Evolutionary conservation across 2,329 filamentous ascomycete genomes (phyloP).

Genomic region (Dryadomyces quercus-mongolicae): DNA sequence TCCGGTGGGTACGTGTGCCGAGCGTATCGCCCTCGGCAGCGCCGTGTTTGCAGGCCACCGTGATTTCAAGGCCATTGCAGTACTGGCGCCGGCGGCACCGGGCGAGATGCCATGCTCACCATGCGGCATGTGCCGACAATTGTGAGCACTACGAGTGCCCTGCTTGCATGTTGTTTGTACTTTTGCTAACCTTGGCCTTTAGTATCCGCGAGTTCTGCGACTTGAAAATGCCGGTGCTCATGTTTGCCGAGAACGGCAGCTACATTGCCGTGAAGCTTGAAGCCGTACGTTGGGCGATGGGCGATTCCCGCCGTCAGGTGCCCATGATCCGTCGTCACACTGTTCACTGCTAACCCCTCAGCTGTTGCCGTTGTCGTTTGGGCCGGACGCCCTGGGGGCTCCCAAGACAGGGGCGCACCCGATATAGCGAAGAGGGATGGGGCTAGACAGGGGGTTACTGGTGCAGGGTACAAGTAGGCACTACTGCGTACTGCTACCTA

Average conservation of each 20-base stretch:
- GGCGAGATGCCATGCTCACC: constrained; percentile 51
- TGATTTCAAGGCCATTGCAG: constrained; percentile 66
- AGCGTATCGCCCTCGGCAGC: constrained; percentile 76
- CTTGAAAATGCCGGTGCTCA: constrained; percentile 64
- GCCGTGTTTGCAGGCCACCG: constrained; percentile 53
- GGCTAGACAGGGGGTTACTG: neutral
- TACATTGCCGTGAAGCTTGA: constrained; percentile 59
- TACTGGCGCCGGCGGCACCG: constrained; percentile 61
- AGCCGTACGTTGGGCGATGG: constrained; percentile 39
- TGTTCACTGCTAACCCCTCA: constrained; percentile 17
- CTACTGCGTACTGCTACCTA: too few relatives aligned
- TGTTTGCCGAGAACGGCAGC: constrained; percentile 77
- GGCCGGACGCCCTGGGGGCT: constrained; percentile 15
- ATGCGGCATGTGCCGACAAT: constrained; percentile 94
- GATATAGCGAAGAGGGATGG: neutral
- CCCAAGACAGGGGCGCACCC: neutral
- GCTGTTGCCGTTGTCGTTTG: constrained; percentile 58
- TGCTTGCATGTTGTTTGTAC: too few relatives aligned
- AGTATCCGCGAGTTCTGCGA: constrained; percentile 68
- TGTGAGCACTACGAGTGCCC: constrained; percentile 42
- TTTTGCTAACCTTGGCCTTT: too few relatives aligned
- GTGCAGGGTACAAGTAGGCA: neutral
- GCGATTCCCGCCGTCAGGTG: too few relatives aligned
- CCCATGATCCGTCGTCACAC: neutral
- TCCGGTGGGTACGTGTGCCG: constrained; percentile 90